Percentiles rank a stretch among this genome's conserved stretches.
Evolutionary conservation across 257 asterid genomes (phyloP).

Genomic region (Thymus mandschuricus): DNA sequence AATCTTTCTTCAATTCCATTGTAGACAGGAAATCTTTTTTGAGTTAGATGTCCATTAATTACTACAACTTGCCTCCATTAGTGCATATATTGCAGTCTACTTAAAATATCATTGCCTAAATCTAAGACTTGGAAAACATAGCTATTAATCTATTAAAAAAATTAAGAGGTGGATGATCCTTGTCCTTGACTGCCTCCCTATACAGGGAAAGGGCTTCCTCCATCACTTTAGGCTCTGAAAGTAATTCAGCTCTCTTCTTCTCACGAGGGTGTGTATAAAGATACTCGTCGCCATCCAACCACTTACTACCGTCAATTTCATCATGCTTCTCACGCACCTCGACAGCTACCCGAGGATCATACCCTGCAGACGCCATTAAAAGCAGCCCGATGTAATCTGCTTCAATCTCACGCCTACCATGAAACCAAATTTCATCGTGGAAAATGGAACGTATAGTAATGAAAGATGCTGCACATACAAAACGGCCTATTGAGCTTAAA

Average conservation of each 20-base stretch:
- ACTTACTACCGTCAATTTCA: slow-evolving; percentile 33
- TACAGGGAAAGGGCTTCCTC: slow-evolving; percentile 78
- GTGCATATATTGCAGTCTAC: too few relatives aligned
- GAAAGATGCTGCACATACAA: too few relatives aligned
- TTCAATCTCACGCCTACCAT: not conserved
- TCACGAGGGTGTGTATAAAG: slow-evolving; percentile 47
- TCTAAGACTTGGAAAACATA: too few relatives aligned
- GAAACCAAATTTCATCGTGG: too few relatives aligned
- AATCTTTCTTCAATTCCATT: too few relatives aligned
- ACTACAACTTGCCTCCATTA: too few relatives aligned
- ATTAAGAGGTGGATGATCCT: too few relatives aligned
- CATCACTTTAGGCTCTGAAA: slow-evolving; percentile 85
- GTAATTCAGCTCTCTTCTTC: slow-evolving; percentile 70
- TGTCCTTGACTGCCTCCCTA: slow-evolving; percentile 38
- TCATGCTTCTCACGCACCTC: slow-evolving; percentile 71
- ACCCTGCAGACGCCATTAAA: not conserved
- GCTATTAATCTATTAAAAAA: too few relatives aligned
- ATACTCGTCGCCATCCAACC: slow-evolving; percentile 44
- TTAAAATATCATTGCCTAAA: too few relatives aligned
- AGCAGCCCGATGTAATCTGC: not conserved
- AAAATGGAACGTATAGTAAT: too few relatives aligned
- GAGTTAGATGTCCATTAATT: too few relatives aligned
- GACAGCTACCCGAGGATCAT: slow-evolving; percentile 62
- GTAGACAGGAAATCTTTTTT: too few relatives aligned
- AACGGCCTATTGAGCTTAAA: not conserved